phyloP scores from a whole-genome alignment of 306 rosid species.

The Luffa aegyptiaca region DNA sequence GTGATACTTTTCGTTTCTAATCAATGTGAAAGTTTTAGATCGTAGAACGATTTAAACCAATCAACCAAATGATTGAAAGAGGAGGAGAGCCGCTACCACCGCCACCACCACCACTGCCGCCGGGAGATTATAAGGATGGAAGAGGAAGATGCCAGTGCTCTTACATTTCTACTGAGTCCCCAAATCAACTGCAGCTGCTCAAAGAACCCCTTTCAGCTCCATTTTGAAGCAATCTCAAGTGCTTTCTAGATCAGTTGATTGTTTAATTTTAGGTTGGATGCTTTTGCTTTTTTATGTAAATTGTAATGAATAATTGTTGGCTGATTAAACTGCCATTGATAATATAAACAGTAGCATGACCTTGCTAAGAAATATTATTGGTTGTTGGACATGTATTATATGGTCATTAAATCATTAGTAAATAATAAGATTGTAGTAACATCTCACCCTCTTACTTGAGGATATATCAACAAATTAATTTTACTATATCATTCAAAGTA shows the following conservation, averaged over 20 bases:
- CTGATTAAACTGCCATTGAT: not conserved
- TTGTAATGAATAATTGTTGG: not conserved
- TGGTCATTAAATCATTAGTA: no score
- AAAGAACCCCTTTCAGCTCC: conserved; percentile 76
- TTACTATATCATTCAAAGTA: no score
- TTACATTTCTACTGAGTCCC: conserved; percentile 7
- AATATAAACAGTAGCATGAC: no score
- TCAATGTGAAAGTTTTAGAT: not conserved
- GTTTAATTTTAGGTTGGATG: not conserved
- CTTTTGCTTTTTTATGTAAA: not conserved
- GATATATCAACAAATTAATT: no score
- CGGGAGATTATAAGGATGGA: not conserved
- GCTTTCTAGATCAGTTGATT: not conserved
- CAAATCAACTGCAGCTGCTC: conserved; percentile 5
- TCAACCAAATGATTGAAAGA: not conserved
- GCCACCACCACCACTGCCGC: not conserved
- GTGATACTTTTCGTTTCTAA: not conserved
- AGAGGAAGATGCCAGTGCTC: conserved; percentile 27
- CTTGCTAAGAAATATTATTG: no score
- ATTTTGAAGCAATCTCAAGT: conserved; percentile 30
- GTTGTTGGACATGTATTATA: no score
- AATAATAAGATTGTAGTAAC: no score
- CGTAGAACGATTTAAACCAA: not conserved
- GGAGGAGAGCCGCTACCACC: conserved; percentile 3
- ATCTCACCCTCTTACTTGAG: no score